Conservation (phyloP, 2,329 filamentous ascomycete genomes). For the Penicillium sp. region DNA sequence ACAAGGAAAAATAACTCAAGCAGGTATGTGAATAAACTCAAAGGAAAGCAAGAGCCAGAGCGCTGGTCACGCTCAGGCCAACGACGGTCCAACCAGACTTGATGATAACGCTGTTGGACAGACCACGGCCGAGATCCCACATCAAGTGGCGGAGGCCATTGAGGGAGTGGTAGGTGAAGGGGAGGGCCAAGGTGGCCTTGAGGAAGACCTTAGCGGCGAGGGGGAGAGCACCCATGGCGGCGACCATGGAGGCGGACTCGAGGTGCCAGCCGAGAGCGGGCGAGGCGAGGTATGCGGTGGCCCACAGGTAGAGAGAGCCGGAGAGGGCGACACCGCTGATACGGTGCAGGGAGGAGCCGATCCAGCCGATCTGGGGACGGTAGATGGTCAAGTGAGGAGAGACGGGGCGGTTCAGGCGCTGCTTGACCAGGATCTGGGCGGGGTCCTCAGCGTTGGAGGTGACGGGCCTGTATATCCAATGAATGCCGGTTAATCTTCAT, state of each 20-base stretch:
- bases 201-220: constrained; percentile 62
- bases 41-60: constrained; percentile 55
- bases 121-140: constrained; percentile 69
- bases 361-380: constrained; percentile 84
- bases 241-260: constrained; percentile 67
- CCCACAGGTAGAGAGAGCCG: constrained; percentile 79
- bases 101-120: constrained; percentile 69
- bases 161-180: constrained; percentile 71
- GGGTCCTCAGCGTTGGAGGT: constrained; percentile 44
- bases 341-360: constrained; percentile 76
- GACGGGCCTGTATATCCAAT: constrained; percentile 37
- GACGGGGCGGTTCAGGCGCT: constrained; percentile 81
- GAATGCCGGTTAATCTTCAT: constrained; percentile 28
- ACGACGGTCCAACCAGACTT: constrained; percentile 69
- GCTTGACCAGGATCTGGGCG: constrained; percentile 71
- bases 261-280: constrained; percentile 76
- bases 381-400: constrained; percentile 88
- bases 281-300: constrained; percentile 78
- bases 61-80: constrained; percentile 59
- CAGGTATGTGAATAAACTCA: constrained; percentile 45
- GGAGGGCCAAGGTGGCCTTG: constrained; percentile 66
- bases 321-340: constrained; percentile 79
- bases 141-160: constrained; percentile 75
- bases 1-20: constrained; percentile 35
- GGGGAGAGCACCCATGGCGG: constrained; percentile 68